Evolutionary conservation across 768 basidiomycete species (phyloP), one percentile per base, ranked within the genome.

Genomic region (Hebeloma cylindrosporum): DNA sequence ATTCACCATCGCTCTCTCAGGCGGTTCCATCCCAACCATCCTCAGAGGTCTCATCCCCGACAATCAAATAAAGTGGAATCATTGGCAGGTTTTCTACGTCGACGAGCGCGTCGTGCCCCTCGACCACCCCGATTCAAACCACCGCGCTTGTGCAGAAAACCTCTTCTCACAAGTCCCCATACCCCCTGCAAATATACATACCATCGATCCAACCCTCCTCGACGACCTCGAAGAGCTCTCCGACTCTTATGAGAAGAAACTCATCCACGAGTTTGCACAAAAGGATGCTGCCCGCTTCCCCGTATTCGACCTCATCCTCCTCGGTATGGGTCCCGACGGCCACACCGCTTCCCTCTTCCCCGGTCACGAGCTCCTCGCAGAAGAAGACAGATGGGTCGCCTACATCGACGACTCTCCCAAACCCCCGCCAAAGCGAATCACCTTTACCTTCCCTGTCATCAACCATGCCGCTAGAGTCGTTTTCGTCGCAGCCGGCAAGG

Each of bases 301-400:
- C 51, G 75, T 96, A 40, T 98, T 99, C 65, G 96, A 99, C 63
- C 82, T 99, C 62, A 88, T 98, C 69, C 81, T 99, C 32, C 85
- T 99, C 40, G 96, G 96, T 37, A 84, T 94, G 79, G 96, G 96
- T 22, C 90, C 89, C 4, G 96, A 97, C 63, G 95, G 95, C n/a
- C 96, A 99, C 73, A 98, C 95, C 30, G 93, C 88, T 50, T 93
- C 90, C 5, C 83, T 99, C 54, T 99, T 99, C 80, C 96, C 96
- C 7, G 88, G 78, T n/a, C 95, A 98, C 61, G 65, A 69, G 17
- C 77, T 97, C 28, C 78, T 99, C 37, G 49, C 68, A n/a, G 95
- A 96, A 68, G 79, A 75, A 38, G 91, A 92, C 64, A 80, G 90
- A 48, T 99, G 96, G 96, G 89, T 99, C 17, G 95, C 94, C 1